Conservation (phyloP, 1,284 basidiomycete genomes). For the Microbotryum silenes-acaulis region DNA sequence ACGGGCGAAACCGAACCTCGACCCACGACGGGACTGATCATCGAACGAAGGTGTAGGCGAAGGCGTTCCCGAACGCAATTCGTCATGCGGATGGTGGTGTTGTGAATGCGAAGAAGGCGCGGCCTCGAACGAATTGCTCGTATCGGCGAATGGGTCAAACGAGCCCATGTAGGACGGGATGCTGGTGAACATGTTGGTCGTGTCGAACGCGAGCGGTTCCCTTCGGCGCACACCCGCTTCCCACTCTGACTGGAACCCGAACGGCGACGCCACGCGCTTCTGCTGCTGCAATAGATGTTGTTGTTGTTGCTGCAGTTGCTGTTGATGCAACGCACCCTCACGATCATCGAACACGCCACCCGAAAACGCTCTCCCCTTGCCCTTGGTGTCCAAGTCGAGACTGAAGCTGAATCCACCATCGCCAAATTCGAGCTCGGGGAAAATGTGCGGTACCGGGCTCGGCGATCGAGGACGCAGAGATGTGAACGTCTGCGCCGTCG, state of each 20-base stretch:
- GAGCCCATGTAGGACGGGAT: constrained; percentile 24
- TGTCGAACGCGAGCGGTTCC: too few relatives aligned
- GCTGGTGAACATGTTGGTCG: too few relatives aligned
- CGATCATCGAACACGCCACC: too few relatives aligned
- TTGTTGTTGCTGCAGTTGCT: neutral
- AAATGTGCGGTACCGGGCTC: constrained; percentile 3
- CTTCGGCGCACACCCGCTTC: too few relatives aligned
- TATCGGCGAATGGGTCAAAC: constrained; percentile 29
- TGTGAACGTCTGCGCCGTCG: neutral
- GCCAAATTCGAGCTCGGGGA: constrained; percentile 28
- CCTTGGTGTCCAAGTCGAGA: constrained; percentile 29
- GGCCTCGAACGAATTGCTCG: constrained; percentile 4
- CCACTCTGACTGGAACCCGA: neutral
- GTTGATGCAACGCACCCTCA: neutral
- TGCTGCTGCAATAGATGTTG: neutral
- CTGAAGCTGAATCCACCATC: constrained; percentile 29
- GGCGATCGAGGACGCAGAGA: neutral
- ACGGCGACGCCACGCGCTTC: neutral
- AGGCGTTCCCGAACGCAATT: neutral
- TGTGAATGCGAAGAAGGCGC: constrained; percentile 6
- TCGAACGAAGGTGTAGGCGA: constrained; percentile 18
- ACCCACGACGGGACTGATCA: constrained; percentile 19
- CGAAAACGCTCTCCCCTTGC: constrained; percentile 17
- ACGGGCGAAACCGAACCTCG: constrained; percentile 27
- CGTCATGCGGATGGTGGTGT: constrained; percentile 7